Evolutionary conservation across 495 filamentous ascomycete genomes (phyloP).

Genomic region (Umbilicaria muhlenbergii): DNA sequence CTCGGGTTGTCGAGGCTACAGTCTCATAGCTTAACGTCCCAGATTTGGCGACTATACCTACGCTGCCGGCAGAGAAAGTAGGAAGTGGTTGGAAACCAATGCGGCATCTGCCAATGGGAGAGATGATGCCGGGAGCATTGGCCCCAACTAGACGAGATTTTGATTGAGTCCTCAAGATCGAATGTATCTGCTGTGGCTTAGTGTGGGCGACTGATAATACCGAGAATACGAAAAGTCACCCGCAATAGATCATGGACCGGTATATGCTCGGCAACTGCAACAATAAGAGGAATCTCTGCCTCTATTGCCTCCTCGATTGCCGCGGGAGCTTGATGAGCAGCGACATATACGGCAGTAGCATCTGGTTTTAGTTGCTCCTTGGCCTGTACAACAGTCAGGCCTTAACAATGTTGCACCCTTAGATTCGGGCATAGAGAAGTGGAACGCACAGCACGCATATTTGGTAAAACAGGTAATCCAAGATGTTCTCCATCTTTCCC

Average conservation of each 20-base stretch:
- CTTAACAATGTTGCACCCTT: neutral
- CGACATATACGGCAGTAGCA: conserved; percentile 76
- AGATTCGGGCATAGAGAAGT: neutral
- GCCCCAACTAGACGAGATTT: conserved; percentile 70
- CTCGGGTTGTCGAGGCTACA: conserved; percentile 66
- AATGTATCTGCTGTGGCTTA: conserved; percentile 41
- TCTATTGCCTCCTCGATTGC: conserved; percentile 86
- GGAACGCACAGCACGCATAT: conserved; percentile 42
- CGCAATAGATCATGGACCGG: conserved; percentile 73
- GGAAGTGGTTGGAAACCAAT: conserved; percentile 79
- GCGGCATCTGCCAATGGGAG: conserved; percentile 61
- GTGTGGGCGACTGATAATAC: neutral
- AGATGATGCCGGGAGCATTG: conserved; percentile 82
- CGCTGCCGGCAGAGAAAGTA: conserved; percentile 54
- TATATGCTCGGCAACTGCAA: conserved; percentile 85
- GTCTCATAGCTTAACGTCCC: conserved; percentile 83
- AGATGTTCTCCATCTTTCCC: conserved; percentile 64
- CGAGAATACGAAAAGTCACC: conserved; percentile 26
- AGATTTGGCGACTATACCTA: conserved; percentile 79
- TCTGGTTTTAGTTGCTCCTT: conserved; percentile 63
- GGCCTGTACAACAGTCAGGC: conserved; percentile 33
- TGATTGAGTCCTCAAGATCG: conserved; percentile 65
- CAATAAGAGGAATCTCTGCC: conserved; percentile 73
- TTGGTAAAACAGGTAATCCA: conserved; percentile 62
- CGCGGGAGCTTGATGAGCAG: conserved; percentile 55